Percentiles rank a stretch among this genome's conserved stretches.
phyloP scores from a whole-genome alignment of 345 rosid species.

The Murraya koenigii region DNA sequence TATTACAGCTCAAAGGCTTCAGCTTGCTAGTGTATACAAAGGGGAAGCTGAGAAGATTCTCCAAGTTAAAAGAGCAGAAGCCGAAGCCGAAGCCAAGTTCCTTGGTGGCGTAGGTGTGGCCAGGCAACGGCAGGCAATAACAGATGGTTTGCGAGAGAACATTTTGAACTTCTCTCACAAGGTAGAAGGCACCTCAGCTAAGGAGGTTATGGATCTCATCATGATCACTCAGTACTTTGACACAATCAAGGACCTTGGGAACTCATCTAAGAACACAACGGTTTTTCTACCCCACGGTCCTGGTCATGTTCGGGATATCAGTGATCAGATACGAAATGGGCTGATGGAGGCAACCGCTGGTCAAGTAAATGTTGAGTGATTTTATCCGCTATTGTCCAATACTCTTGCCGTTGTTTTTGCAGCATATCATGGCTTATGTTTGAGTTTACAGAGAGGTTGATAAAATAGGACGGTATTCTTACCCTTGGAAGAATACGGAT shows the following conservation, averaged over 20 bases:
- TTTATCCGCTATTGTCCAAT: neutral
- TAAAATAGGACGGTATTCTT: neutral
- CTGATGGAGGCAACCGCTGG: conserved; percentile 82
- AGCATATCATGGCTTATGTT: neutral
- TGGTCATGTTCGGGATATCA: conserved; percentile 85
- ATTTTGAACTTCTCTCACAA: conserved; percentile 87
- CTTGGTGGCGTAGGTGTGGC: conserved; percentile 98
- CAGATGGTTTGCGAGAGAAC: conserved; percentile 94
- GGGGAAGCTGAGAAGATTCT: conserved; percentile 98
- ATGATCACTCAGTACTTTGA: conserved; percentile 98
- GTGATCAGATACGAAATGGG: conserved; percentile 87
- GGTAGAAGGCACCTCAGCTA: conserved; percentile 85
- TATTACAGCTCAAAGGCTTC: conserved; percentile 89
- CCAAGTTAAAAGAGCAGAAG: conserved; percentile 87
- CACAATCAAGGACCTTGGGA: conserved; percentile 89
- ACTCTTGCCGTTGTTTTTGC: neutral
- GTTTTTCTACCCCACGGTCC: conserved; percentile 98
- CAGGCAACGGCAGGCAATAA: conserved; percentile 96
- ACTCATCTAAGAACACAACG: conserved; percentile 89
- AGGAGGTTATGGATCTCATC: conserved; percentile 97
- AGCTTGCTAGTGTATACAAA: conserved; percentile 97
- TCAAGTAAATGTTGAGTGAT: conserved; percentile 26
- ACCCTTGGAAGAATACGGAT: too few relatives aligned
- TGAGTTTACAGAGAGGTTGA: neutral
- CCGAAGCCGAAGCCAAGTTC: conserved; percentile 94